A percentile compares a stretch with the other conserved stretches of the same genome.
These are phyloP conservation scores for Phytopythium ostracodes DNA, from an alignment of 352 stramenopile species.

Conservation along the genomic window DNA sequence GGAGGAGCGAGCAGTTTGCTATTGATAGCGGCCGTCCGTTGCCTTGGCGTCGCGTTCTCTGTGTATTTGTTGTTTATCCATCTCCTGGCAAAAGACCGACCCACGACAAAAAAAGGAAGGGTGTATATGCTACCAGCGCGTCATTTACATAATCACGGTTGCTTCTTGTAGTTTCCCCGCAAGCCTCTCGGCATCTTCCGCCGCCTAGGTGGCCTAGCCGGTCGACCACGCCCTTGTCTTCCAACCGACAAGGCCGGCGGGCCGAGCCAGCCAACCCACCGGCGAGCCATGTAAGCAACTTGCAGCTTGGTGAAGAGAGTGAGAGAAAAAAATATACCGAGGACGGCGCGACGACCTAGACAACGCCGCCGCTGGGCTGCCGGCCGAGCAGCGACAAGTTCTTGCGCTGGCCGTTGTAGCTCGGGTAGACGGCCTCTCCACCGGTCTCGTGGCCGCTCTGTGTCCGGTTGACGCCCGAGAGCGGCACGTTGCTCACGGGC, in stretches of 20 bases:
- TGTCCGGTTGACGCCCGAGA: conserved; percentile 19
- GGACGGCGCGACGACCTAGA: conserved; percentile 38
- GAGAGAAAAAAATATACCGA: too few relatives aligned
- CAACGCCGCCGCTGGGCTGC: conserved; percentile 62
- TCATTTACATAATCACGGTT: conserved; percentile 1
- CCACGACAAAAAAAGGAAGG: too few relatives aligned
- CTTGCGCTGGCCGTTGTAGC: conserved; percentile 58
- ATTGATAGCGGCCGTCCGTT: neutral
- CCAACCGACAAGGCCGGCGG: too few relatives aligned
- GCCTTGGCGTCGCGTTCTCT: neutral
- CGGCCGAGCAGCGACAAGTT: conserved; percentile 64
- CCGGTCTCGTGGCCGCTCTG: conserved; percentile 26
- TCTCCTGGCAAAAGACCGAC: neutral
- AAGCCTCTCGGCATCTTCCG: too few relatives aligned
- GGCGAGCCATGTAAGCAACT: too few relatives aligned
- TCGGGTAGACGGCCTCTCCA: conserved; percentile 53
- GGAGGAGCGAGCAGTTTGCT: neutral
- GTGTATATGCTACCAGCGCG: neutral
- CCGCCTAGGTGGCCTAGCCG: too few relatives aligned
- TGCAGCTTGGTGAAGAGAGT: too few relatives aligned
- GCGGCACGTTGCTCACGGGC: conserved; percentile 23
- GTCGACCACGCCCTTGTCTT: too few relatives aligned
- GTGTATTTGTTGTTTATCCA: neutral
- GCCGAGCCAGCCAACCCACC: too few relatives aligned
- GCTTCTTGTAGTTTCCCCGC: neutral